Percentiles rank a stretch among this genome's conserved stretches.
Conservation (phyloP, 108 stramenopile genomes). For the Conticribra guillardii region DNA sequence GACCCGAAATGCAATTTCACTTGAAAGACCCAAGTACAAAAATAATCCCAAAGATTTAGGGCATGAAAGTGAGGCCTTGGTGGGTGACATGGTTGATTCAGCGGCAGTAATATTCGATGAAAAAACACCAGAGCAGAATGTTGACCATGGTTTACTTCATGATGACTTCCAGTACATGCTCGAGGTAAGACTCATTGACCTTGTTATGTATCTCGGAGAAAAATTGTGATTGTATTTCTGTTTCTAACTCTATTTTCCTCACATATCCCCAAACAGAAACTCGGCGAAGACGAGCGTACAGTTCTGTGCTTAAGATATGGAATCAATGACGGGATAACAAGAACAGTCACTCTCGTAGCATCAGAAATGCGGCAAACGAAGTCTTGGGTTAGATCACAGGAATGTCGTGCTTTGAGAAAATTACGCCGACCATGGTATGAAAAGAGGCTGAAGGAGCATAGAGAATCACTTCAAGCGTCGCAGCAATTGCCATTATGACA, state of each 20-base stretch:
- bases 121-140: conserved; percentile 64
- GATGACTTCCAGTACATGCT: conserved; percentile 87
- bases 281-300: conserved; percentile 74
- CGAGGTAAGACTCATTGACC: conserved; percentile 18
- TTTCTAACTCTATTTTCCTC: background rate
- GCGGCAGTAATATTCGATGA: conserved; percentile 57
- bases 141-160: conserved; percentile 78
- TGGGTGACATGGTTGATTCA: conserved; percentile 77
- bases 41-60: conserved; percentile 87
- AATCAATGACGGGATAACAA: conserved; percentile 81
- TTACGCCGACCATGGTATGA: conserved; percentile 92
- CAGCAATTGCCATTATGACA: conserved; percentile 37
- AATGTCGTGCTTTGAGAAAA: conserved; percentile 85
- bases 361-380: conserved; percentile 80
- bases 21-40: conserved; percentile 82
- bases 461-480: conserved; percentile 64
- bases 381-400: conserved; percentile 88
- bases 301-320: conserved; percentile 84
- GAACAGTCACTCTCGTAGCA: conserved; percentile 86
- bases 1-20: conserved; percentile 77
- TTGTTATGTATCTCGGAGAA: background rate
- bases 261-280: conserved; percentile 33
- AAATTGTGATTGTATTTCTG: conserved; percentile 2
- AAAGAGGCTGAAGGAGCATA: conserved; percentile 84
- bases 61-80: conserved; percentile 73